These are phyloP conservation scores for Fusarium multiceps DNA, from an alignment of 2,329 filamentous ascomycete species.

Conservation along the genomic window DNA sequence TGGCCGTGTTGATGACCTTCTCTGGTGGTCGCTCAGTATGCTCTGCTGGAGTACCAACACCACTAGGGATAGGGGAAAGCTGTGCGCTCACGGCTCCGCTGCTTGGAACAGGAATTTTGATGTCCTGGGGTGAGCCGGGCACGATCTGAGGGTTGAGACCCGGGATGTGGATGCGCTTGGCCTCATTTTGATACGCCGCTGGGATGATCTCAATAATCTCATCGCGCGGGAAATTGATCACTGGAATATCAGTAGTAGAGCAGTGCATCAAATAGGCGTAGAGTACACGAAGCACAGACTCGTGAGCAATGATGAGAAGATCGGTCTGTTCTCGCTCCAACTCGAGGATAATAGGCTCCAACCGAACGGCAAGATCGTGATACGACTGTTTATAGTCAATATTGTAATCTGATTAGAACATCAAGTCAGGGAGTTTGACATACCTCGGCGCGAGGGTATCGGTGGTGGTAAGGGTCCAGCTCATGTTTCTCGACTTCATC, in stretches of 20 bases:
- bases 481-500: constrained; percentile 95
- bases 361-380: constrained; percentile 95
- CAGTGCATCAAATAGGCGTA: constrained; percentile 99
- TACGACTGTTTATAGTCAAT: constrained; percentile 74
- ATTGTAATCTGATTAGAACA: not conserved
- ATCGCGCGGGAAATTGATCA: constrained; percentile 91
- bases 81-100: constrained; percentile 50
- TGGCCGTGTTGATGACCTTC: constrained; percentile 62
- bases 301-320: constrained; percentile 97
- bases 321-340: constrained; percentile 97
- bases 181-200: constrained; percentile 95
- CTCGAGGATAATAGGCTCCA: constrained; percentile 97
- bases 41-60: constrained; percentile 59
- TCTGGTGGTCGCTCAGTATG: constrained; percentile 58
- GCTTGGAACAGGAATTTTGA: constrained; percentile 77
- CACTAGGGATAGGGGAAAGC: constrained; percentile 62
- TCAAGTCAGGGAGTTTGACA: constrained; percentile 5
- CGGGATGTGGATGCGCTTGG: constrained; percentile 89
- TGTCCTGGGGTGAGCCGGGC: constrained; percentile 82
- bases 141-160: constrained; percentile 73
- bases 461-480: constrained; percentile 93
- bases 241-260: constrained; percentile 92
- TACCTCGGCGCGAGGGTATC: constrained; percentile 93
- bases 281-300: constrained; percentile 94
- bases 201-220: constrained; percentile 99